Conservation (phyloP, 225 moss, liverwort and hornwort species). For the Sphagnum contortum region DNA sequence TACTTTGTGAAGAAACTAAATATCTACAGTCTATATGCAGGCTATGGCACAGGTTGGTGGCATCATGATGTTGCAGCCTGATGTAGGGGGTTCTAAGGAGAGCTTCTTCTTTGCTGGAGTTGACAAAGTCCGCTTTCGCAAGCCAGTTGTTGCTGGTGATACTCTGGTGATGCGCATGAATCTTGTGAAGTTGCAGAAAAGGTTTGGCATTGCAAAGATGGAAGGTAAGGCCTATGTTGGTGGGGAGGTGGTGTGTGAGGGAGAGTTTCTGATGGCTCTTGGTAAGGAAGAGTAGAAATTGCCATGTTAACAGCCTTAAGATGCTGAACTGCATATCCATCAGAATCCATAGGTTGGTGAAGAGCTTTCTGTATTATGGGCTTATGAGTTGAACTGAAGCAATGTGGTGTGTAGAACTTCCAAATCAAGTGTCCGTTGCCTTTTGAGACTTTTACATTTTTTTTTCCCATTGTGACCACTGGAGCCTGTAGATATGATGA, state of each 20-base stretch:
- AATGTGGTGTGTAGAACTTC: too few relatives aligned
- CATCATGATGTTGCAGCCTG: slow-evolving; percentile 90
- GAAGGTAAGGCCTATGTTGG: slow-evolving; percentile 97
- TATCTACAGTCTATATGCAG: slow-evolving; percentile 16
- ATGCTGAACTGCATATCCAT: too few relatives aligned
- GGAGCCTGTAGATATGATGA: too few relatives aligned
- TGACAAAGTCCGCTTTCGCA: slow-evolving; percentile 96
- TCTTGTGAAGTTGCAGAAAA: slow-evolving; percentile 83
- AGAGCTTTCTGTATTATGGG: too few relatives aligned
- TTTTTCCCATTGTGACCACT: too few relatives aligned
- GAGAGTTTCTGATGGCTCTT: slow-evolving; percentile 94
- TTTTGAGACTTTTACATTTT: too few relatives aligned
- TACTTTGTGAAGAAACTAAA: too few relatives aligned
- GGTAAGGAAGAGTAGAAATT: slow-evolving; percentile 39
- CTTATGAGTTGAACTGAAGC: too few relatives aligned
- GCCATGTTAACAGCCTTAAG: too few relatives aligned
- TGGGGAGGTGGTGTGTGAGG: slow-evolving; percentile 82
- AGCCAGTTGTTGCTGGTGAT: slow-evolving; percentile 93
- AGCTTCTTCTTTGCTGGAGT: slow-evolving; percentile 94
- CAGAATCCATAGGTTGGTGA: too few relatives aligned
- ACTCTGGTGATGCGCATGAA: slow-evolving; percentile 97
- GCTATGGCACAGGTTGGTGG: slow-evolving; percentile 99
- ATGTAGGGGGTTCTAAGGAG: slow-evolving; percentile 89
- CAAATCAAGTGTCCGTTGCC: too few relatives aligned
- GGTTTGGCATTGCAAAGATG: slow-evolving; percentile 95